Evolutionary conservation across 202 grass and related monocot species (phyloP), one percentile per base, ranked within the genome.

Genomic region (Setaria italica): DNA sequence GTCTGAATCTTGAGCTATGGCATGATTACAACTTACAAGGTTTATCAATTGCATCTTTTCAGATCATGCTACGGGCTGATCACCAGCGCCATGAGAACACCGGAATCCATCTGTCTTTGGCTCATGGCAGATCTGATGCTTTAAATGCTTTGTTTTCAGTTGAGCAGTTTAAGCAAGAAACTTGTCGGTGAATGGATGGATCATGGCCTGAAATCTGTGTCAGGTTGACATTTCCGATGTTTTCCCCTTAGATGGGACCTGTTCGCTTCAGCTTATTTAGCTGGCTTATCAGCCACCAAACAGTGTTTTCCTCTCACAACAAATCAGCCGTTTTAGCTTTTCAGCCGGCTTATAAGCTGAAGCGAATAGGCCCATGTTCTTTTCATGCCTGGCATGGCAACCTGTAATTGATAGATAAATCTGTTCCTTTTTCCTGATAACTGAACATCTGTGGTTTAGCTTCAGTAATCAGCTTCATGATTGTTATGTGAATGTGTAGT

Each of bases 1-100:
- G 47, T 29, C 4, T 43, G 46, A 42, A 80, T 33, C 13, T n/a
- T 80, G 12, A 64, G 33, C 48, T 74, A 67, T 67, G 19, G 17
- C 77, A 74, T 29, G 16, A 11, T 25, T 25, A 25, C 25, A 25
- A 25, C 25, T 81, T 29, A 57, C 37, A 21, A 81, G 48, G 42
- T 76, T 76, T 49, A 17, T 68, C 13, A 39, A 21, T 20, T 58
- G 8, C 67, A 58, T 50, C 12, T 62, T 82, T 87, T 50, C 85
- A 82, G 79, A 77, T 68, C 51, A 67, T 42, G 53, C 72, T 51
- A 82, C 33, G 8, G 30, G 62, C 33, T 12, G 21, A 70, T 50
- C 80, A 25, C 13, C 53, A 51, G 42, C 20, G 2, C 62, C 71
- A 65, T n/a, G 62, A 59, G 9, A n/a, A 49, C 14, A n/a, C 35